Conservation (phyloP, 495 filamentous ascomycete species). For the Podospora pseudocomata region DNA sequence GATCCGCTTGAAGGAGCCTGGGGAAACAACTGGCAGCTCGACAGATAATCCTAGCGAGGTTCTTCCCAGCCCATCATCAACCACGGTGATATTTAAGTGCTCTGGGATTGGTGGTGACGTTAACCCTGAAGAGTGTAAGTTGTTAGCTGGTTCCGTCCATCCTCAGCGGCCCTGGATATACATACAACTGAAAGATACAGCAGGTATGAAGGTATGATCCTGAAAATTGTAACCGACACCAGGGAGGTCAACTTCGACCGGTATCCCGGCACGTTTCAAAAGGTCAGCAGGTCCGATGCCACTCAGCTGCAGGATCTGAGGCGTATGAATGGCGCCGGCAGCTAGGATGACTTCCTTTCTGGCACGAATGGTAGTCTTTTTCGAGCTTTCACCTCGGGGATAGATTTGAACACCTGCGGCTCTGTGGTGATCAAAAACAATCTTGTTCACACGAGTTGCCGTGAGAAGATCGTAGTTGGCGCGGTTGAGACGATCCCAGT, state of each 20-base stretch:
- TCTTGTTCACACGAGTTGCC: slow-evolving; percentile 37
- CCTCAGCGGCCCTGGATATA: not conserved
- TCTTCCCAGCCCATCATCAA: slow-evolving; percentile 40
- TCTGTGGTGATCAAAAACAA: slow-evolving; percentile 33
- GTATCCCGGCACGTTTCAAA: slow-evolving; percentile 39
- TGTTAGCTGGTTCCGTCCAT: not conserved
- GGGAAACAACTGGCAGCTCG: slow-evolving; percentile 33
- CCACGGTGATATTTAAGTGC: slow-evolving; percentile 18
- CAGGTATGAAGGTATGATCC: slow-evolving; percentile 43
- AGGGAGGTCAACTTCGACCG: slow-evolving; percentile 41
- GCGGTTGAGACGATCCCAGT: slow-evolving; percentile 20
- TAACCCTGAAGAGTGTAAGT: not conserved
- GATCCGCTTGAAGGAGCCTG: slow-evolving; percentile 20
- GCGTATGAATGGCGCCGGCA: slow-evolving; percentile 50
- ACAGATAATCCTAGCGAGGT: slow-evolving; percentile 31
- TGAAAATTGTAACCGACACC: slow-evolving; percentile 57
- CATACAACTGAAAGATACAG: slow-evolving; percentile 24
- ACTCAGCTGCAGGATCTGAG: slow-evolving; percentile 48
- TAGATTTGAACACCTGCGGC: slow-evolving; percentile 26
- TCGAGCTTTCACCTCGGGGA: not conserved
- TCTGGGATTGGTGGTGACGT: not conserved
- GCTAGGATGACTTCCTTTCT: slow-evolving; percentile 50
- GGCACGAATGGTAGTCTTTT: slow-evolving; percentile 27
- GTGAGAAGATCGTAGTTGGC: slow-evolving; percentile 42
- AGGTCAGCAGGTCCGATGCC: slow-evolving; percentile 47